phyloP scores from a whole-genome alignment of 768 basidiomycete genomes.

The Leccinum barrowsii region DNA sequence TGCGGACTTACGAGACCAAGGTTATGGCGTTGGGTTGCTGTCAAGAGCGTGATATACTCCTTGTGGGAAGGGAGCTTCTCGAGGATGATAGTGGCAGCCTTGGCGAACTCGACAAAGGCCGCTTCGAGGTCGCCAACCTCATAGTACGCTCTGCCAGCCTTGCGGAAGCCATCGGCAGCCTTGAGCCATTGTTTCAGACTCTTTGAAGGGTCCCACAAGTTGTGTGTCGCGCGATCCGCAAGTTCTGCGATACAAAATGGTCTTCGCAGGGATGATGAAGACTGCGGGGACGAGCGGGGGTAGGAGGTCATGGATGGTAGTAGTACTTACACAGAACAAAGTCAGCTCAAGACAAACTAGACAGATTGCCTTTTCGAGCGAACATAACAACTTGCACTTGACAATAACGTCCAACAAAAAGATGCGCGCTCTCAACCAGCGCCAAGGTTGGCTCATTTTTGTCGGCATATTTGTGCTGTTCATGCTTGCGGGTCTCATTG shows the following conservation, averaged over 20 bases:
- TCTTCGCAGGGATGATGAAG: slow-evolving; percentile 27
- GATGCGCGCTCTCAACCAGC: slow-evolving; percentile 18
- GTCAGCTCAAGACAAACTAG: neutral
- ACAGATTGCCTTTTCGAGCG: slow-evolving; percentile 21
- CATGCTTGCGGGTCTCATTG: slow-evolving; percentile 47
- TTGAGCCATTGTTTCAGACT: slow-evolving; percentile 67
- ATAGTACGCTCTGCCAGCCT: slow-evolving; percentile 46
- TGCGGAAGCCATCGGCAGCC: slow-evolving; percentile 59
- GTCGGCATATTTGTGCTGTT: slow-evolving; percentile 43
- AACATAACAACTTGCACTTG: neutral
- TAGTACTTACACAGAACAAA: slow-evolving; percentile 4
- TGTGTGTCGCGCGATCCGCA: slow-evolving; percentile 54
- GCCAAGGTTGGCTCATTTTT: slow-evolving; percentile 41
- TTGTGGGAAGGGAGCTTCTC: slow-evolving; percentile 74
- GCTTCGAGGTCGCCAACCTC: slow-evolving; percentile 57
- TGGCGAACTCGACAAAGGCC: slow-evolving; percentile 71
- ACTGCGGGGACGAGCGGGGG: slow-evolving; percentile 14
- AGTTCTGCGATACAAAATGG: slow-evolving; percentile 66
- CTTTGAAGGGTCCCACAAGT: slow-evolving; percentile 53
- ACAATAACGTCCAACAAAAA: neutral
- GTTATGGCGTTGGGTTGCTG: slow-evolving; percentile 57
- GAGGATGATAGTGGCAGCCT: slow-evolving; percentile 72
- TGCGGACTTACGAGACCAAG: slow-evolving; percentile 60
- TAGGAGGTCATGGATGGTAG: slow-evolving; percentile 19
- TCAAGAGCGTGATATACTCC: slow-evolving; percentile 58